These are phyloP conservation scores for Polytolypa hystricis DNA, from an alignment of 2,329 filamentous ascomycete genomes.

Conservation along the genomic window DNA sequence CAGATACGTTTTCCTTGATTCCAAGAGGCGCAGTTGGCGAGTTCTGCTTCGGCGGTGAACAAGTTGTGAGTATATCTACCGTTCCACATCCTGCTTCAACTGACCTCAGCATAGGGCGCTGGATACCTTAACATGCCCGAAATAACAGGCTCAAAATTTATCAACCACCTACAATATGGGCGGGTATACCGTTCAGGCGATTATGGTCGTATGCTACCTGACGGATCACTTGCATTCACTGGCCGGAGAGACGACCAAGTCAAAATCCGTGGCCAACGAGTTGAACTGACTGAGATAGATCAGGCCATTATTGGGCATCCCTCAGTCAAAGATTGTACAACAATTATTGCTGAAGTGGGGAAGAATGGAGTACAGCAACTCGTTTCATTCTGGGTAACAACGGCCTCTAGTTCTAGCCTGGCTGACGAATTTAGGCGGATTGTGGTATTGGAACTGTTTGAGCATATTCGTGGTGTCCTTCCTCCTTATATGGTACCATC, in stretches of 20 bases:
- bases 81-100: not conserved
- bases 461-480: slow-evolving; percentile 44
- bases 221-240: slow-evolving; percentile 62
- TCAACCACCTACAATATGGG: slow-evolving; percentile 57
- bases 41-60: slow-evolving; percentile 75
- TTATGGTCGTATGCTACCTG: slow-evolving; percentile 63
- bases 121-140: slow-evolving; percentile 60
- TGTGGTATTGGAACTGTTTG: slow-evolving; percentile 40
- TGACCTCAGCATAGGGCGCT: slow-evolving; percentile 29
- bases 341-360: slow-evolving; percentile 44
- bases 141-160: slow-evolving; percentile 55
- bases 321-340: slow-evolving; percentile 51
- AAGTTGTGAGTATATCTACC: slow-evolving; percentile 45
- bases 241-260: slow-evolving; percentile 70
- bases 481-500: slow-evolving; percentile 72
- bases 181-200: slow-evolving; percentile 75
- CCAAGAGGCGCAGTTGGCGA: slow-evolving; percentile 68
- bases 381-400: slow-evolving; percentile 57
- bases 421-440: slow-evolving; percentile 3
- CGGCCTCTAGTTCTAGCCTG: slow-evolving; percentile 6
- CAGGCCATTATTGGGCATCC: slow-evolving; percentile 44
- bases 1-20: slow-evolving; percentile 40
- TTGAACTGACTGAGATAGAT: slow-evolving; percentile 69
- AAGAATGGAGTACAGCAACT: slow-evolving; percentile 41
- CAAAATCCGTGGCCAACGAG: slow-evolving; percentile 68